Base-by-base conservation (phyloP, 78 protist species). In the Pelomyxa schiedti region DNA sequence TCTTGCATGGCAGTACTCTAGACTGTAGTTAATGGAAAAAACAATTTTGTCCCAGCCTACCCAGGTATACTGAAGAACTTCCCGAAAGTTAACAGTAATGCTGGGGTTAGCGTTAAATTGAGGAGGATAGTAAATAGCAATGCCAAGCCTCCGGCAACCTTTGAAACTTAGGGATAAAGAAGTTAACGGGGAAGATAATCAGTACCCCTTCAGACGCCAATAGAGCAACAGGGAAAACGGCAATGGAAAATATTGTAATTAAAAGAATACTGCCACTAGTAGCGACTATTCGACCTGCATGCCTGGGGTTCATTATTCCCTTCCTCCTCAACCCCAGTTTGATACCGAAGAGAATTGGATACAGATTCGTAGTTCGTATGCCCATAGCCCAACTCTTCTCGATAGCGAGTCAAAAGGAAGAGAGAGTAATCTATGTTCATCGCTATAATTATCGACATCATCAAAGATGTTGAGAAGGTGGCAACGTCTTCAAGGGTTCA, bases 351-450 rank as follows among this genome's bases (percentile, higher is more conserved):
- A n/a, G n/a, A n/a, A n/a, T n/a, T n/a, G n/a, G 0, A 1, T 42
- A 86, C 41, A 3, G 86, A 69, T 2, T 3, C 29, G 36, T 47
- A 8, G 32, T 8, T 0, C 4, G 6, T 0, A 26, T 9, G 16
- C 26, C 71, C 63, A n/a, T 28, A n/a, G 2, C 0, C 29, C 68
- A 76, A 0, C 69, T 80, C 89, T 39, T 85, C 90, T 9, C 76
- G 29, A 47, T 66, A 88, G 65, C 92, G 84, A 16, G 89, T 26
- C 43, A 88, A 82, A 1, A 88, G 52, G 39, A 88, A 88, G 52
- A 88, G 82, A 26, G 73, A 52, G 85, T 88, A 88, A 66, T 88
- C 92, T 67, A 88, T 86, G 16, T 53, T 38, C 82, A 81, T 76
- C 3, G 92, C 89, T 42, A 86, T 42, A 43, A 2, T 1, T 16